Evolutionary conservation across 2,329 filamentous ascomycete species (phyloP).

Genomic region (Trichoderma sp.): DNA sequence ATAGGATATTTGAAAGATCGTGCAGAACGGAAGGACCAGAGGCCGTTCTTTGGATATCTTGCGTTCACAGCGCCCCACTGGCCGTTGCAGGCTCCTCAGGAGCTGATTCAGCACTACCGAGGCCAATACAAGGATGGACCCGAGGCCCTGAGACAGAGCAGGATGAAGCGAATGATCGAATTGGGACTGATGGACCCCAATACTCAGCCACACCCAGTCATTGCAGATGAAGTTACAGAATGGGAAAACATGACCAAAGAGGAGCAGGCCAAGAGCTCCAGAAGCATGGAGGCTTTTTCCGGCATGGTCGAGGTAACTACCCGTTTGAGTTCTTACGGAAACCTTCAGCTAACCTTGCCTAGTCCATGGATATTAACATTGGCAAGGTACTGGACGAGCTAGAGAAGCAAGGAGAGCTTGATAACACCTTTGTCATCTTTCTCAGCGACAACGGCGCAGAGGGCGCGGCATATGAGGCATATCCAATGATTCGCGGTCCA

Average conservation of each 20-base stretch:
- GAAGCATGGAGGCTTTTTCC: conserved; percentile 64
- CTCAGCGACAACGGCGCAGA: conserved; percentile 67
- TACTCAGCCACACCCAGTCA: conserved; percentile 49
- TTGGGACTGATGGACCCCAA: conserved; percentile 58
- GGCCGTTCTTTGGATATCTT: conserved; percentile 62
- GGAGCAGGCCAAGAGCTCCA: conserved; percentile 52
- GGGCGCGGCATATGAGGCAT: conserved; percentile 61
- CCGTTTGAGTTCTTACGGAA: neutral
- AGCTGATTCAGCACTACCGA: conserved; percentile 59
- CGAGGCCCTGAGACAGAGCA: conserved; percentile 55
- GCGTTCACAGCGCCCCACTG: conserved; percentile 67
- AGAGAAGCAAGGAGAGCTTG: conserved; percentile 58
- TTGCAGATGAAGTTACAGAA: conserved; percentile 48
- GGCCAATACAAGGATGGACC: conserved; percentile 66
- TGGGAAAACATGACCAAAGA: conserved; percentile 53
- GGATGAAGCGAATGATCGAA: conserved; percentile 59
- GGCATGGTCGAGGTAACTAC: conserved; percentile 60
- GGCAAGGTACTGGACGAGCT: conserved; percentile 63
- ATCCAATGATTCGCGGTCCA: conserved; percentile 50
- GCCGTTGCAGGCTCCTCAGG: conserved; percentile 62
- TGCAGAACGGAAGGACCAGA: conserved; percentile 40
- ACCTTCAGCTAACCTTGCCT: neutral
- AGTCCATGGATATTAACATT: conserved; percentile 60
- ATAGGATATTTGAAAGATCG: conserved; percentile 57
- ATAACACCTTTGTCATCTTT: conserved; percentile 67